phyloP scores from a whole-genome alignment of 179 eudicot genomes.

The Amaranthus tricolor region DNA sequence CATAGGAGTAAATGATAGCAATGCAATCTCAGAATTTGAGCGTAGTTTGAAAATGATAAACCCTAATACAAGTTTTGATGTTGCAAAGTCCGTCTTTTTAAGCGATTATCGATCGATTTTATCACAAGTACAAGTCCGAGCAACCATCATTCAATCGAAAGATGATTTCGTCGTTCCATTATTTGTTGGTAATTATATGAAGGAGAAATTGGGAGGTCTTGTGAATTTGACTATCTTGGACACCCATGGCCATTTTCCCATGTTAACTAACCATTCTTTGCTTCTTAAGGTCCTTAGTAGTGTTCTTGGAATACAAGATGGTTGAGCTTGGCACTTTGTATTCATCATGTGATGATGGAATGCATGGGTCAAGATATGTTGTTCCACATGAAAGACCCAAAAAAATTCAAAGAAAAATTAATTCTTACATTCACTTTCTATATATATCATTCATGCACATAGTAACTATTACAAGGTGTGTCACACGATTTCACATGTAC shows the following conservation, averaged over 20 bases:
- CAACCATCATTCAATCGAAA: neutral
- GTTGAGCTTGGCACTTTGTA: no score
- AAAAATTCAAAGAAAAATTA: no score
- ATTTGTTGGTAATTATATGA: neutral
- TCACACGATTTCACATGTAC: no score
- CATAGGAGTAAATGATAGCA: slow-evolving; percentile 9
- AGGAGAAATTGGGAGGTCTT: neutral
- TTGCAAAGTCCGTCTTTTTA: slow-evolving; percentile 1
- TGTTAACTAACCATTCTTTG: neutral
- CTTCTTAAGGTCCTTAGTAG: neutral
- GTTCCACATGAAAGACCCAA: no score
- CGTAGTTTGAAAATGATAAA: neutral
- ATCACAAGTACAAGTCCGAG: neutral
- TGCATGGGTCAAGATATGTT: no score
- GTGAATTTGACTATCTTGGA: neutral
- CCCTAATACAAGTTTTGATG: neutral
- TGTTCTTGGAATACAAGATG: neutral
- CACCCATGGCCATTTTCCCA: slow-evolving; percentile 1
- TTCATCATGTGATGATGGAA: no score
- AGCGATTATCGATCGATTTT: slow-evolving; percentile 1
- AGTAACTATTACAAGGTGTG: no score
- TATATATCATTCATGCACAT: no score
- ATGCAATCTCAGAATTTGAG: slow-evolving; percentile 9
- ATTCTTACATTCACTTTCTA: no score
- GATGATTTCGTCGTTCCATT: neutral